These are phyloP conservation scores for Acanthamoeba healyi DNA, from an alignment of 208 protist species.

Conservation along the genomic window DNA sequence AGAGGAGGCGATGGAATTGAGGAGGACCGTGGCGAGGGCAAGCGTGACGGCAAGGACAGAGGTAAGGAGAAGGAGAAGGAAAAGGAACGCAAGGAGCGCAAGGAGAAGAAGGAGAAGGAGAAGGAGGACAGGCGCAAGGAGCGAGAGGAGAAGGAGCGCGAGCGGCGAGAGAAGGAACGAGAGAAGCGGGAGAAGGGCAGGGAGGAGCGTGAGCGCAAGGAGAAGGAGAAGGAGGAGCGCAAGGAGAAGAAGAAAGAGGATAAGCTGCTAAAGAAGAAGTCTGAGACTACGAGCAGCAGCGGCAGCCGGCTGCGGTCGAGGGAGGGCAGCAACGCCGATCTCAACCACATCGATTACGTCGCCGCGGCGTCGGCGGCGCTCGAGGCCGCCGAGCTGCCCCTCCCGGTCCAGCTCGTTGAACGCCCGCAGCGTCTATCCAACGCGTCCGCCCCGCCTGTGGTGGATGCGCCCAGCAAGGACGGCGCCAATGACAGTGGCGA, in stretches of 20 bases:
- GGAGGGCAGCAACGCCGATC: not conserved
- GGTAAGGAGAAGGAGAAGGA: constrained; percentile 29
- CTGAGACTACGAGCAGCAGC: not conserved
- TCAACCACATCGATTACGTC: not conserved
- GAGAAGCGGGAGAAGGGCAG: constrained; percentile 7
- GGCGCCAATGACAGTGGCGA: too few species aligned
- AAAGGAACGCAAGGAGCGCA: not conserved
- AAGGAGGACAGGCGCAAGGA: constrained; percentile 5
- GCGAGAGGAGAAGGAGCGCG: not conserved
- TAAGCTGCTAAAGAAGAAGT: constrained; percentile 20
- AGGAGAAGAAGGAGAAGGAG: constrained; percentile 45
- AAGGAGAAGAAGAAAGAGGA: constrained; percentile 49
- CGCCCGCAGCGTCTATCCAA: not conserved
- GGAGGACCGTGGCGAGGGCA: not conserved
- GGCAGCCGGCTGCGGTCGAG: not conserved
- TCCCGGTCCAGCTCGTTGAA: not conserved
- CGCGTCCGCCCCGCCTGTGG: not conserved
- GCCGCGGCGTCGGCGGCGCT: not conserved
- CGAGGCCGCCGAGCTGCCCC: constrained; percentile 5
- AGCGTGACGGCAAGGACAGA: not conserved
- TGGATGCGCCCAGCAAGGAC: not conserved
- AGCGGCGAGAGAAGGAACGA: not conserved
- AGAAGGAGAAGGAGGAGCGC: constrained; percentile 48
- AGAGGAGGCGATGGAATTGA: not conserved
- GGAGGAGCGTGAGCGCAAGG: not conserved